Evolutionary conservation across 306 rosid species (phyloP).

Genomic region (Benincasa hispida): DNA sequence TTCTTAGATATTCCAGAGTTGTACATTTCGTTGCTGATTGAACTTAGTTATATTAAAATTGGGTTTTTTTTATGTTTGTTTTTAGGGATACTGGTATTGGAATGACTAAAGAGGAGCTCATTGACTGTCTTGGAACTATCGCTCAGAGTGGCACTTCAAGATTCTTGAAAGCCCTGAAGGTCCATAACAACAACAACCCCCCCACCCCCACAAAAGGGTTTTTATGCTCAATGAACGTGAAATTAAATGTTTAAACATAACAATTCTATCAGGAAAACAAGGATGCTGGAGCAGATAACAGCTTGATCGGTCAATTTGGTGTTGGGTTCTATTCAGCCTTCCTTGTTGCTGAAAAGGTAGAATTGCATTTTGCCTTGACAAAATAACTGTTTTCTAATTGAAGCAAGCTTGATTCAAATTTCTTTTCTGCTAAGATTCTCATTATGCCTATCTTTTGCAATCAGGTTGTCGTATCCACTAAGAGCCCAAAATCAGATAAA

Average conservation of each 20-base stretch:
- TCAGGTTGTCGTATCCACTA: slow-evolving; percentile 87
- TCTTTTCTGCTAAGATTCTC: not conserved
- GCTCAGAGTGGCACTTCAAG: slow-evolving; percentile 99
- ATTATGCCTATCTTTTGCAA: not conserved
- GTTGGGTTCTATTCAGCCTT: slow-evolving; percentile 97
- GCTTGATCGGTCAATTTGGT: slow-evolving; percentile 95
- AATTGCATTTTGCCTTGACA: not conserved
- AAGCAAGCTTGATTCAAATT: not conserved
- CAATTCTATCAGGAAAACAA: slow-evolving; percentile 55
- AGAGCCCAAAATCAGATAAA: slow-evolving; percentile 88
- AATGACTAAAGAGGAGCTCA: slow-evolving; percentile 86
- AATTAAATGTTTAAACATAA: not conserved
- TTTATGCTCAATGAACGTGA: not conserved
- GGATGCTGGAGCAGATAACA: slow-evolving; percentile 78
- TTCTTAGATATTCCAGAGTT: not conserved
- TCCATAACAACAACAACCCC: too few relatives aligned
- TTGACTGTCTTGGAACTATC: slow-evolving; percentile 97
- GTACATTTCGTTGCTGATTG: not conserved
- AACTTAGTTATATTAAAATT: not conserved
- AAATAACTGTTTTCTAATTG: not conserved
- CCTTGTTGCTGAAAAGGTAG: slow-evolving; percentile 93
- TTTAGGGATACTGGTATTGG: slow-evolving; percentile 92
- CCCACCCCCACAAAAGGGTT: too few relatives aligned
- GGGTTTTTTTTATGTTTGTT: not conserved
- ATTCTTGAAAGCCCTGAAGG: slow-evolving; percentile 86